Evolutionary conservation across 2,329 filamentous ascomycete genomes (phyloP), one percentile per base, ranked within the genome.

Genomic region (Sclerotinia subarctica): DNA sequence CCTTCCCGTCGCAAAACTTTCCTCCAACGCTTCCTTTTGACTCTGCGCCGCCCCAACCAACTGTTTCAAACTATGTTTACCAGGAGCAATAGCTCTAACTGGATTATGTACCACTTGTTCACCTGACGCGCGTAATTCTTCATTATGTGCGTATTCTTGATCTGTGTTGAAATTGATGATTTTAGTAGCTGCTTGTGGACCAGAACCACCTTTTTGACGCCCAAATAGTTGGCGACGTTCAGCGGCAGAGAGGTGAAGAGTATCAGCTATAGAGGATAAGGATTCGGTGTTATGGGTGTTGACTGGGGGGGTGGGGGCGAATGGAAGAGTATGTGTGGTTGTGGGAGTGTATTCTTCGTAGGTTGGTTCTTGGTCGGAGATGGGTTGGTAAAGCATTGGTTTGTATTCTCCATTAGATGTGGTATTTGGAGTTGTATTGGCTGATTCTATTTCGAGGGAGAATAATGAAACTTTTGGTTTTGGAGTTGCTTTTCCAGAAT

Each of bases 91-190:
- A 2, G 89, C 82, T 64, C 93, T 90, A 67, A 97, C 89, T 10
- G 93, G 91, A 75, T 94, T 94, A 80, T 96, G 91, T 62, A 88
- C 85, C 66, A 88, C 78, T 75, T 88, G 82, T 77, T 93, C 87
- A 76, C 91, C 90, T 62, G 86, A 81, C 24, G 88, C 86, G 15
- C 92, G 86, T 29, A 96, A 77, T 72, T 84, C 84, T 80, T 97
- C 91, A 78, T 98, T 98, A 74, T 91, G 87, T 32, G 85, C 86
- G 78, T 98, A 98, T 80, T 97, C 94, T 68, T 83, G 81, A 77
- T 96, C 93, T 72, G 93, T 94, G 80, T 96, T 92, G 84, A 97
- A 97, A 75, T 90, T 93, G 71, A 94, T 85, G 49, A 97, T 85
- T 54, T 86, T 88, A n/a, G 86, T 82, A 3, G 82, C 82, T n/a